phyloP scores from a whole-genome alignment of 1,284 basidiomycete species.

The Chiua sp. region DNA sequence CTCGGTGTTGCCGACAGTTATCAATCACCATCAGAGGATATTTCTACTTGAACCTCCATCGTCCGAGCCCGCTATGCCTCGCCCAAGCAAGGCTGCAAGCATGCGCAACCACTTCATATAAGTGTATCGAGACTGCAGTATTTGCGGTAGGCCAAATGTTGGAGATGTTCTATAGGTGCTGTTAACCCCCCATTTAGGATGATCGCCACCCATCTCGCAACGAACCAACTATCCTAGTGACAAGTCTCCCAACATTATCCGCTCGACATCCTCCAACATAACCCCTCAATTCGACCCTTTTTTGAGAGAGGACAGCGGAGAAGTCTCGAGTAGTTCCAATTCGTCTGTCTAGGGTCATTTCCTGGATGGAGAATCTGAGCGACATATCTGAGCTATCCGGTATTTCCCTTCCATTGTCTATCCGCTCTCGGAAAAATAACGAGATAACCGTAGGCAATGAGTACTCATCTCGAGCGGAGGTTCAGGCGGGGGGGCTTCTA shows the following conservation, averaged over 20 bases:
- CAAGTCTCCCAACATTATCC: slow-evolving; percentile 29
- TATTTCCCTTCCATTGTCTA: slow-evolving; percentile 9
- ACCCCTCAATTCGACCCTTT: slow-evolving; percentile 23
- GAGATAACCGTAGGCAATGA: neutral
- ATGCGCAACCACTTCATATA: slow-evolving; percentile 26
- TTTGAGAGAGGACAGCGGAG: slow-evolving; percentile 27
- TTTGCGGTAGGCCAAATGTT: neutral
- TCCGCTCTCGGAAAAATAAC: slow-evolving; percentile 7
- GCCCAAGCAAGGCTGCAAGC: slow-evolving; percentile 13
- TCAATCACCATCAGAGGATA: slow-evolving; percentile 9
- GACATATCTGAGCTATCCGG: slow-evolving; percentile 28
- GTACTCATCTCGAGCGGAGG: slow-evolving; percentile 7
- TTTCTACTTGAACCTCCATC: slow-evolving; percentile 3
- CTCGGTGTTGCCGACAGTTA: slow-evolving; percentile 2
- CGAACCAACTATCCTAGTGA: slow-evolving; percentile 33
- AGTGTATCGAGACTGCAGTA: slow-evolving; percentile 4
- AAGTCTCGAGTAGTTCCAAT: slow-evolving; percentile 25
- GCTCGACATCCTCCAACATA: slow-evolving; percentile 18
- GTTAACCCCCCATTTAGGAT: slow-evolving; percentile 11
- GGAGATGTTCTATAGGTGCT: slow-evolving; percentile 9
- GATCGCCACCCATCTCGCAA: slow-evolving; percentile 15
- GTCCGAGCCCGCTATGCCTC: neutral
- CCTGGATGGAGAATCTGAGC: slow-evolving; percentile 36
- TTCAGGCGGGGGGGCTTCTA: slow-evolving; percentile 23
- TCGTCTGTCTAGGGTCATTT: slow-evolving; percentile 35